Conservation (phyloP, 129 eudicot genomes). For the Flaveria linearis region DNA sequence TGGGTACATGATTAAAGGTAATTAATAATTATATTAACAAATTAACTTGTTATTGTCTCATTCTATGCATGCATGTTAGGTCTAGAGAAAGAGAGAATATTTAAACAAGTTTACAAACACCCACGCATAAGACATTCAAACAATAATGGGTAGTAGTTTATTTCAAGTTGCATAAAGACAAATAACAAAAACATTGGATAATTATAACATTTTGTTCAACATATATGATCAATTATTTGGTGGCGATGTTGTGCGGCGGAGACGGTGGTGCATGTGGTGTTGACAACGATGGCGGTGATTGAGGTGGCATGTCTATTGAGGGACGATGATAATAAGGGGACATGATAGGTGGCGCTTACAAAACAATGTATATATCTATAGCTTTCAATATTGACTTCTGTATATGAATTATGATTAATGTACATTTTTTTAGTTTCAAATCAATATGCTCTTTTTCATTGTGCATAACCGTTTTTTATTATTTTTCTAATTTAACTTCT, state of each 20-base stretch:
- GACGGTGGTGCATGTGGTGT: slow-evolving; percentile 45
- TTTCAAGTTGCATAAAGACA: slow-evolving; percentile 38
- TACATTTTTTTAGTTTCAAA: background rate
- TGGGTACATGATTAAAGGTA: slow-evolving; percentile 1
- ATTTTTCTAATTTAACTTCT: too few relatives aligned
- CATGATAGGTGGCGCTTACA: slow-evolving; percentile 31
- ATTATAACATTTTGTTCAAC: slow-evolving; percentile 7
- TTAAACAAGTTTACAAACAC: slow-evolving; percentile 29
- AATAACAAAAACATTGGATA: slow-evolving; percentile 34
- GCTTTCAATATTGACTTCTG: background rate
- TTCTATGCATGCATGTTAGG: slow-evolving; percentile 49
- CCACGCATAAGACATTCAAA: slow-evolving; percentile 40
- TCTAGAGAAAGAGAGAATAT: slow-evolving; percentile 40
- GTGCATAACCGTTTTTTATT: too few relatives aligned
- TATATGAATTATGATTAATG: background rate
- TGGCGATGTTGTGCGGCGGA: slow-evolving; percentile 38
- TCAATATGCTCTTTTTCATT: too few relatives aligned
- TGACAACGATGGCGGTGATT: slow-evolving; percentile 37
- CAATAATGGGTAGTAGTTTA: slow-evolving; percentile 38
- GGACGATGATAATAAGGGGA: slow-evolving; percentile 7
- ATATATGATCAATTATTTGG: slow-evolving; percentile 24
- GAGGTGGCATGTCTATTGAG: slow-evolving; percentile 41
- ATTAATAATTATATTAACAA: background rate
- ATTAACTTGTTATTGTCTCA: slow-evolving; percentile 33
- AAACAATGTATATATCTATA: background rate